phyloP scores from a whole-genome alignment of 768 basidiomycete species.

The Calocybe cyanea region DNA sequence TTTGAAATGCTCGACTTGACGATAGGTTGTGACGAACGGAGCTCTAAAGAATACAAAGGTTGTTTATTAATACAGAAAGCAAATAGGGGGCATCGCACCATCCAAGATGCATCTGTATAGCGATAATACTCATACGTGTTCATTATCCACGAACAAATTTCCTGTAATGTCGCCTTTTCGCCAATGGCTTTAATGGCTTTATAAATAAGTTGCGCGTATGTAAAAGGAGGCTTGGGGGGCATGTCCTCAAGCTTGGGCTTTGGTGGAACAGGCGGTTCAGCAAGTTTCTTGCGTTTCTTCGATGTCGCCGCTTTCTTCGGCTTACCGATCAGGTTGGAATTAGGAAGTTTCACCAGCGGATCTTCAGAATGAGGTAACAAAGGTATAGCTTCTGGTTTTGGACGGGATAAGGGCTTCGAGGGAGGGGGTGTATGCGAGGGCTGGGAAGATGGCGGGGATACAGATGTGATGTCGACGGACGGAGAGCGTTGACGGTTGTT shows the following conservation, averaged over 20 bases:
- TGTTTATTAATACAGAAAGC: slow-evolving; percentile 4
- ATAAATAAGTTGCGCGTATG: slow-evolving; percentile 90
- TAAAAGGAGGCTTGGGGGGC: slow-evolving; percentile 85
- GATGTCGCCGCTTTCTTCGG: slow-evolving; percentile 39
- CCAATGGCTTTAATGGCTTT: slow-evolving; percentile 79
- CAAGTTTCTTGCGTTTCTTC: slow-evolving; percentile 68
- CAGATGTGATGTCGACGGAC: slow-evolving; percentile 77
- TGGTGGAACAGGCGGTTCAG: slow-evolving; percentile 31
- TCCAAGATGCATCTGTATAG: slow-evolving; percentile 87
- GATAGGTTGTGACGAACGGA: slow-evolving; percentile 96
- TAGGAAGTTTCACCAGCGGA: slow-evolving; percentile 44
- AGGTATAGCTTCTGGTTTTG: slow-evolving; percentile 34
- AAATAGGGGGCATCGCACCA: slow-evolving; percentile 44
- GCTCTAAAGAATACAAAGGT: slow-evolving; percentile 52
- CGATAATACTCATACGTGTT: slow-evolving; percentile 88
- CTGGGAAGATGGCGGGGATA: slow-evolving; percentile 78
- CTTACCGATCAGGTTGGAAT: slow-evolving; percentile 57
- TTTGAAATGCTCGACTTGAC: slow-evolving; percentile 86
- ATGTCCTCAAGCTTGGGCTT: slow-evolving; percentile 67
- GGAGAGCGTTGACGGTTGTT: slow-evolving; percentile 68
- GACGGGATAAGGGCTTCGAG: slow-evolving; percentile 37
- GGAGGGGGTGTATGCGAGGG: slow-evolving; percentile 75
- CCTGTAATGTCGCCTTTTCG: slow-evolving; percentile 86
- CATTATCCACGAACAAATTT: slow-evolving; percentile 91
- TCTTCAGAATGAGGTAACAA: slow-evolving; percentile 39